Base-by-base conservation (phyloP, 805 yeast species). In the Myxozyma monticola region DNA sequence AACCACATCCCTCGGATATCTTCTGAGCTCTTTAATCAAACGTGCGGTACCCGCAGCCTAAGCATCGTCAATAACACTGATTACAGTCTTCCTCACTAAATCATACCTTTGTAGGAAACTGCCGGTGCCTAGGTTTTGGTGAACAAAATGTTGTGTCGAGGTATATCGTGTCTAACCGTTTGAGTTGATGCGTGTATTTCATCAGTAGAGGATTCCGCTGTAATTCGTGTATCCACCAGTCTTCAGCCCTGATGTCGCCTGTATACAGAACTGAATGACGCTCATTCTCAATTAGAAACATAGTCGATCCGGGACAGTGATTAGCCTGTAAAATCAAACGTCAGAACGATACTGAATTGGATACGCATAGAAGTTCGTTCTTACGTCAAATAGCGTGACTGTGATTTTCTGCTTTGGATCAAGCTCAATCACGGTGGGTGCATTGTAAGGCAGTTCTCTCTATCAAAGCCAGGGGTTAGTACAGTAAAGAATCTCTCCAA, bases 231-330 rank as follows among this genome's bases (percentile, higher is more conserved):
- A 72, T 62, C 75, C 80, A 78, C 78, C 80, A 76, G 1, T 54
- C 39, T 60, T 81, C 85, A 5, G 82, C 82, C 24, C 84, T 65
- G 8, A 78, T 48, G 59, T 81, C 85, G 1, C 85, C 85, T 0
- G 85, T 80, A 26, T 72, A 67, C 7, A 81, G 66, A 1, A 80
- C 74, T 0, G 78, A 62, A 8, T 51, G 49, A 12, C 43, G 34
- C 1, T 44, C 37, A 14, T 64, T 64, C 51, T 76, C 76, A 1
- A 81, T 49, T 25, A 81, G 68, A 49, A 77, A 75, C 81, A 80
- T 77, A 1, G 72, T 69, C 2, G 83, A 71, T 2, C 85, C 85
- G 10, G 83, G 79, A 59, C 85, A 81, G 57, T 81, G 86, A 59
- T 79, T 72, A 0, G 81, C 73, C 45, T 52, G n/a, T 17, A 15